Evolutionary conservation across 257 asterid genomes (phyloP), one percentile per base, ranked within the genome.

Genomic region (Ajuga chamaepitys): DNA sequence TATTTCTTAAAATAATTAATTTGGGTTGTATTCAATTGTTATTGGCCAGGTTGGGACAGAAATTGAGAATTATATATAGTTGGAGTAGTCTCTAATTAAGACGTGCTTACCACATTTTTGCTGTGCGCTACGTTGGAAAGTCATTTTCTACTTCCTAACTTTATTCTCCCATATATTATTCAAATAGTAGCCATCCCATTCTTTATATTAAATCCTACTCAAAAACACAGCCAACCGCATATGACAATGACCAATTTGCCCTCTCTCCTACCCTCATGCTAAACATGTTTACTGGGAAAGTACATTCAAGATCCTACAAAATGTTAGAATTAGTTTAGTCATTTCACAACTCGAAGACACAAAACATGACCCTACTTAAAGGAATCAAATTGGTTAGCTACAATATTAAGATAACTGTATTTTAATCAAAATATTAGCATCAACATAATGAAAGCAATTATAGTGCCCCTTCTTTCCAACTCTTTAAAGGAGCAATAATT

Each of bases 71-170:
- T 22, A 52, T 41, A 30, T 22, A 37, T 17, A 57, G 77, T 51
- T 71, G 46, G 73, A 70, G 67, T 64, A 17, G 71, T 64, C 66
- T 73, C 16, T 46, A n/a, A n/a, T n/a, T n/a, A 53, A 78, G 79
- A 72, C 77, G 83, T 85, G 92, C 69, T 66, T 71, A 77, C 63
- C 95, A 54, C 85, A 85, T 84, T 76, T 62, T 54, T 37, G 95
- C 84, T 89, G 95, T 80, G 67, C 73, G 67, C 73, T 18, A 77
- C 80, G 95, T 82, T 87, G 88, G 86, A 79, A 87, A 81, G 97
- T 87, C 95, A 8, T 80, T 82, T 85, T 87, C 97, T 66, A 69
- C 73, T 63, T 80, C 88, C 88, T 64, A 84, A 82, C 84, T 71
- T 68, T 58, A 67, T 77, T 76, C 79, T 64, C 50, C 58, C 61